Base-by-base conservation (phyloP, 2,329 filamentous ascomycete species). In the Calonectria leucothoes region DNA sequence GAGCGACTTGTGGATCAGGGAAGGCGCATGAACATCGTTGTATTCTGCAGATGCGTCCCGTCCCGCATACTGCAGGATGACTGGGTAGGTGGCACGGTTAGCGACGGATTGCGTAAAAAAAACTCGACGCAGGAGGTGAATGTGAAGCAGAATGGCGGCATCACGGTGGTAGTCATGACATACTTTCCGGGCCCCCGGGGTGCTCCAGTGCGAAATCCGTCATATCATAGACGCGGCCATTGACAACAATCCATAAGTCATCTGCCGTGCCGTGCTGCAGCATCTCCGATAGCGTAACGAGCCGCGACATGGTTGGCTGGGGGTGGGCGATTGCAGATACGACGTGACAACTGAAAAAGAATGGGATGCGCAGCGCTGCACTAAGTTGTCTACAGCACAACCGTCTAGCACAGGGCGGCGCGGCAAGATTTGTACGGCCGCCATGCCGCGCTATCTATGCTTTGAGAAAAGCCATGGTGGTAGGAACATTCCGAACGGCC, bases 201-300 rank as follows among this genome's bases (percentile, higher is more conserved):
- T 72, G 70, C 29, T 64, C 66, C 4, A 66, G 66, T 11, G 66
- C 70, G 23, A 65, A 72, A 10, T 57, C 66, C 15, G 70, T 72
- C 66, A 72, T 72, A 25, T 72, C 51, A 11, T 65, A 72, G 12
- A 72, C 70, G 10, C 31, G 15, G 25, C 65, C 66, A n/a, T 72
- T 57, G 25, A 69, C 66, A 15, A 69, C 64, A 27, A 69, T 45
- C 70, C 55, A 72, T 20, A 57, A 20, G n/a, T 69, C 66, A n/a
- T 65, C 48, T n/a, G 42, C 35, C 48, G 51, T 68, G 6, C 37
- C 37, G 66, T 69, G 66, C n/a, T 52, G 45, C 37, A 42, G 25
- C 6, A 64, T 64, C 27, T 64, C 59, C 31, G 39, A 45, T 64
- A 45, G 23, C 35, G 59, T 37, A 64, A 64, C 27, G 35, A 42